These are phyloP conservation scores for Knufia petricola DNA, from an alignment of 2,329 filamentous ascomycete species.

Conservation along the genomic window DNA sequence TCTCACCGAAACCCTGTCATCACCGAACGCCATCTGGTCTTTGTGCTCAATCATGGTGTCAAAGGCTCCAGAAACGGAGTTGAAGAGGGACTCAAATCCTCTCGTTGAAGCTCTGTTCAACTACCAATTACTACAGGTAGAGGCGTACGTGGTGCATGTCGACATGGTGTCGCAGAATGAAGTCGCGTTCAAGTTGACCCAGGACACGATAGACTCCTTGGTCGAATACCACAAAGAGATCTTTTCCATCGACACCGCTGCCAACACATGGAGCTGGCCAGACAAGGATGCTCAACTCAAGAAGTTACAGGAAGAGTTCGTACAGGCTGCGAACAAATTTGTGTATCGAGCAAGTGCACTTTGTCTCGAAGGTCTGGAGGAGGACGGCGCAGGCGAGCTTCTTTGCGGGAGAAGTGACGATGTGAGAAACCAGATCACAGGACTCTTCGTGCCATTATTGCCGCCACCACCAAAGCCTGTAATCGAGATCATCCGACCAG, in stretches of 20 bases:
- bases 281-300: slow-evolving; percentile 95
- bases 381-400: slow-evolving; percentile 89
- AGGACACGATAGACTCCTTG: slow-evolving; percentile 84
- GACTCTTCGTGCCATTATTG: slow-evolving; percentile 74
- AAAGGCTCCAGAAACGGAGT: slow-evolving; percentile 76
- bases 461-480: slow-evolving; percentile 78
- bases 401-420: slow-evolving; percentile 86
- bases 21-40: slow-evolving; percentile 85
- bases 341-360: slow-evolving; percentile 84
- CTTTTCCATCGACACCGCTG: slow-evolving; percentile 81
- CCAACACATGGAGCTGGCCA: slow-evolving; percentile 85
- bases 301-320: slow-evolving; percentile 93
- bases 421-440: slow-evolving; percentile 77
- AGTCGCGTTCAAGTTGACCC: slow-evolving; percentile 94
- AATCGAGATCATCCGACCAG: slow-evolving; percentile 79
- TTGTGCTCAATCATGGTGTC: slow-evolving; percentile 86
- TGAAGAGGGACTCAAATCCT: slow-evolving; percentile 71
- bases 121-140: slow-evolving; percentile 84
- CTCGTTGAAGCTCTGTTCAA: slow-evolving; percentile 82
- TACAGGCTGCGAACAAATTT: slow-evolving; percentile 94
- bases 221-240: slow-evolving; percentile 95
- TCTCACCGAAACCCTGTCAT: slow-evolving; percentile 87
- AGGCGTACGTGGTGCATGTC: slow-evolving; percentile 97
- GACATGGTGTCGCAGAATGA: slow-evolving; percentile 98
- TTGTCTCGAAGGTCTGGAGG: slow-evolving; percentile 89